These are phyloP conservation scores for Avena atlantica DNA, from an alignment of 176 grass and related monocot species.

Conservation along the genomic window DNA sequence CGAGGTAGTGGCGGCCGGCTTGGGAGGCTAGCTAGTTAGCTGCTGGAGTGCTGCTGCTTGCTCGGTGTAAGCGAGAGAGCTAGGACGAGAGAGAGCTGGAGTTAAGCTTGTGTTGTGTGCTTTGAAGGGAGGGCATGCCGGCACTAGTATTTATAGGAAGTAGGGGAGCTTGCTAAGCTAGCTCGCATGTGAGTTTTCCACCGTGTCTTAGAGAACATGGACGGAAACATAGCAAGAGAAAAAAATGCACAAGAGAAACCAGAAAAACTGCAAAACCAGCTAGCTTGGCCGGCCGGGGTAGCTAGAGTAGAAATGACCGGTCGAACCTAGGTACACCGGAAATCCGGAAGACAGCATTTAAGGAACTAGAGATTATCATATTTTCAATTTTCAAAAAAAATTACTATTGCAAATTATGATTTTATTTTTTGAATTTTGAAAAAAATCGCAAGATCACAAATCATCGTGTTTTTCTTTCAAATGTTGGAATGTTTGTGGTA, in stretches of 20 bases:
- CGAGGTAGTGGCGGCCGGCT: not conserved
- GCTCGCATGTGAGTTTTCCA: constrained; percentile 31
- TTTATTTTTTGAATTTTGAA: too few relatives aligned
- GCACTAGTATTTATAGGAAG: constrained; percentile 53
- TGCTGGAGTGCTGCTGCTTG: not conserved
- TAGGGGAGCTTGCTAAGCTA: too few relatives aligned
- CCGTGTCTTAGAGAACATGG: constrained; percentile 45
- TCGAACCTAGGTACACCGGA: too few relatives aligned
- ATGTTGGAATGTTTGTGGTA: too few relatives aligned
- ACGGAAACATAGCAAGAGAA: constrained; percentile 41
- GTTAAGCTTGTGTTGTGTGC: constrained; percentile 20
- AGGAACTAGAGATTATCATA: too few relatives aligned
- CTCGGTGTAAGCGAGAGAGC: not conserved
- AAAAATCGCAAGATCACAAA: too few relatives aligned
- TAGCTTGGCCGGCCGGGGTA: not conserved
- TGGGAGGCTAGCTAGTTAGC: not conserved
- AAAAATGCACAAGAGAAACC: not conserved
- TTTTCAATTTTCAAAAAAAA: too few relatives aligned
- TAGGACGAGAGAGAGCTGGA: constrained; percentile 8
- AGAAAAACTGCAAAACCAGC: not conserved
- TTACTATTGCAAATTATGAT: too few relatives aligned
- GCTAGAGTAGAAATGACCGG: too few relatives aligned
- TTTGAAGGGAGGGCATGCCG: not conserved
- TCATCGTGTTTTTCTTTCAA: too few relatives aligned
- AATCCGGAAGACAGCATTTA: too few relatives aligned